phyloP scores from a whole-genome alignment of 257 asterid species.

The Salvia hispanica region DNA sequence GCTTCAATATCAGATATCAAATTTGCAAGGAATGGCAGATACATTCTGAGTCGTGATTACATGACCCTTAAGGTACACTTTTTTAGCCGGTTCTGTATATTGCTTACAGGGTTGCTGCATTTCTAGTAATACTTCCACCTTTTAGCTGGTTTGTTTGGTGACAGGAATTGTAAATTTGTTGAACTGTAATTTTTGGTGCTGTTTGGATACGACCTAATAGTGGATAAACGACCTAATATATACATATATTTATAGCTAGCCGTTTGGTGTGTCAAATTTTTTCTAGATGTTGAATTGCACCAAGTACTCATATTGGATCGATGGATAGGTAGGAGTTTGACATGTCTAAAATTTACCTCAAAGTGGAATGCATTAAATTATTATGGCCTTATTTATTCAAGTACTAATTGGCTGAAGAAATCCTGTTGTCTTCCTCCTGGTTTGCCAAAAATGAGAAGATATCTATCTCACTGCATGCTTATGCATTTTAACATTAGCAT shows the following conservation, averaged over 20 bases:
- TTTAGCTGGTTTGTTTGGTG: constrained; percentile 7
- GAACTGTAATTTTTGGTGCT: neutral
- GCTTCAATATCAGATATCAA: constrained; percentile 99
- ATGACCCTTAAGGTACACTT: constrained; percentile 92
- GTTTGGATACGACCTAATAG: no score
- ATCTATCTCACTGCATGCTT: neutral
- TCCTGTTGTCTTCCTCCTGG: no score
- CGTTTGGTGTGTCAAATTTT: no score
- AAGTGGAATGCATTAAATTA: no score
- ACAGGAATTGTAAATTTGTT: neutral
- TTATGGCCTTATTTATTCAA: no score
- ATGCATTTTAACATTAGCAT: constrained; percentile 11
- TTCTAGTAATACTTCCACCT: neutral
- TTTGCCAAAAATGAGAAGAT: no score
- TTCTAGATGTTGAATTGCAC: constrained; percentile 8
- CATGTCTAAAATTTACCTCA: no score
- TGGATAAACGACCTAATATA: neutral
- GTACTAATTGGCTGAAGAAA: no score
- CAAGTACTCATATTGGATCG: neutral
- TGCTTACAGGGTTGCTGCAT: no score
- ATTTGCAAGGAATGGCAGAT: constrained; percentile 92
- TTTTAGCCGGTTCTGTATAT: constrained; percentile 4
- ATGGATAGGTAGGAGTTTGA: no score
- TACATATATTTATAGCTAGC: neutral
- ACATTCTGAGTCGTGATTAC: constrained; percentile 95